A percentile compares a stretch with the other conserved stretches of the same genome.
These are phyloP conservation scores for Colletotrichum tofieldiae DNA, from an alignment of 2,329 filamentous ascomycete species.

Conservation along the genomic window DNA sequence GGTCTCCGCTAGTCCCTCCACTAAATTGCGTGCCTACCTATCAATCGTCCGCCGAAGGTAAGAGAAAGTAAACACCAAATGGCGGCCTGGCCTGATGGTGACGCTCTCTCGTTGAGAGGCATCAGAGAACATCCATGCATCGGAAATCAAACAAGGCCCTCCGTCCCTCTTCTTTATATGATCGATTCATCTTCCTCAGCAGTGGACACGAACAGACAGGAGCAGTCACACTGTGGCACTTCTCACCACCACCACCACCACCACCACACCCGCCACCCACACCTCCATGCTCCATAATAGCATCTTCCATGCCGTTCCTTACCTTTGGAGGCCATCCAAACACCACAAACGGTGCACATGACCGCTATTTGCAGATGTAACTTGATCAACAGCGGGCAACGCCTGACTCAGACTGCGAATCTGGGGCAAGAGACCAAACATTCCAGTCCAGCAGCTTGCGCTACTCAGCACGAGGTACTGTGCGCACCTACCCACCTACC, in stretches of 20 bases:
- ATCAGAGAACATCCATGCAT: neutral
- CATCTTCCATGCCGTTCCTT: slow-evolving; percentile 36
- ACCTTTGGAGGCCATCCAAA: slow-evolving; percentile 20
- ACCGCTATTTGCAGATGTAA: slow-evolving; percentile 13
- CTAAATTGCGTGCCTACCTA: slow-evolving; percentile 32
- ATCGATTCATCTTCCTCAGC: neutral
- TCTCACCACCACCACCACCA: neutral
- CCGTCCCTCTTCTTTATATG: neutral
- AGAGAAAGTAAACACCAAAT: slow-evolving; percentile 29
- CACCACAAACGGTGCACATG: slow-evolving; percentile 24
- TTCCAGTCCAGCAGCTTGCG: slow-evolving; percentile 3
- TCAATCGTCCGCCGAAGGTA: slow-evolving; percentile 31
- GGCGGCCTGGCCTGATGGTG: neutral
- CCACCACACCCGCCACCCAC: neutral
- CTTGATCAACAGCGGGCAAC: slow-evolving; percentile 15
- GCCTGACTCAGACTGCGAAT: slow-evolving; percentile 40
- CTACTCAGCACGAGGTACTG: neutral
- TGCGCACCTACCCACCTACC: neutral
- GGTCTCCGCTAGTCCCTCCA: slow-evolving; percentile 23
- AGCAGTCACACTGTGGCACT: neutral
- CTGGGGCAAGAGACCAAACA: slow-evolving; percentile 26
- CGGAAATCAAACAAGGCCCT: slow-evolving; percentile 9
- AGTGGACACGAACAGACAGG: neutral
- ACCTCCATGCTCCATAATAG: neutral
- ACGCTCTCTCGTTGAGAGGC: neutral